phyloP scores from a whole-genome alignment of 805 yeast species.

The Zygoascus biomembranicola region DNA sequence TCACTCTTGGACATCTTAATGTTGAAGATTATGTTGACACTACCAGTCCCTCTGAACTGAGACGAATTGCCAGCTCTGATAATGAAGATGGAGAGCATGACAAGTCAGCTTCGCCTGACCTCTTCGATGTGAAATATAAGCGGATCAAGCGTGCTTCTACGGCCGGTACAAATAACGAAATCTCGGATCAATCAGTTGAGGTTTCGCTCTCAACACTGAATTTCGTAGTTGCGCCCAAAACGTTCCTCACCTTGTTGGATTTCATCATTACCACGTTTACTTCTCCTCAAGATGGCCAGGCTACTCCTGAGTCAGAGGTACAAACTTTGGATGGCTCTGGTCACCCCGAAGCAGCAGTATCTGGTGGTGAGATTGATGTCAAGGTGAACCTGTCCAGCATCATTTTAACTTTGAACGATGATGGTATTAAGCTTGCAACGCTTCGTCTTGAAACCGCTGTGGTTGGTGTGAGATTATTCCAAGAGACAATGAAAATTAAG shows the following conservation, averaged over 20 bases:
- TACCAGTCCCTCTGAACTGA: constrained; percentile 53
- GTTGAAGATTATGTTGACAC: constrained; percentile 69
- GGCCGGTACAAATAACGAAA: constrained; percentile 31
- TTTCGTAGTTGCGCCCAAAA: constrained; percentile 66
- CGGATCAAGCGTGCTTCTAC: constrained; percentile 48
- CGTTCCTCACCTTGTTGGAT: constrained; percentile 69
- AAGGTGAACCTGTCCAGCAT: constrained; percentile 64
- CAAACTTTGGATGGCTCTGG: neutral
- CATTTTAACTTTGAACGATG: constrained; percentile 70
- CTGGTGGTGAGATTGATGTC: constrained; percentile 41
- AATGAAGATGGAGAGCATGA: constrained; percentile 21
- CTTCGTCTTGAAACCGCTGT: constrained; percentile 66
- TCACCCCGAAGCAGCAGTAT: neutral
- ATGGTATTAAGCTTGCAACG: constrained; percentile 73
- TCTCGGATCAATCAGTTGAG: constrained; percentile 64
- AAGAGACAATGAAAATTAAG: constrained; percentile 65
- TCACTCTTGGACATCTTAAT: constrained; percentile 55
- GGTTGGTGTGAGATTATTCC: constrained; percentile 55
- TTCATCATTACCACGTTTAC: constrained; percentile 83
- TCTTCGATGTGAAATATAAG: constrained; percentile 52
- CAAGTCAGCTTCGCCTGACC: constrained; percentile 28
- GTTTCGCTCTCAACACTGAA: constrained; percentile 72
- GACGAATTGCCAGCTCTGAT: constrained; percentile 53
- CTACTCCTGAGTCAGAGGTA: neutral
- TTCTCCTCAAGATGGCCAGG: constrained; percentile 43